Base-by-base conservation (phyloP, 768 basidiomycete species). In the Amanita phalloides region DNA sequence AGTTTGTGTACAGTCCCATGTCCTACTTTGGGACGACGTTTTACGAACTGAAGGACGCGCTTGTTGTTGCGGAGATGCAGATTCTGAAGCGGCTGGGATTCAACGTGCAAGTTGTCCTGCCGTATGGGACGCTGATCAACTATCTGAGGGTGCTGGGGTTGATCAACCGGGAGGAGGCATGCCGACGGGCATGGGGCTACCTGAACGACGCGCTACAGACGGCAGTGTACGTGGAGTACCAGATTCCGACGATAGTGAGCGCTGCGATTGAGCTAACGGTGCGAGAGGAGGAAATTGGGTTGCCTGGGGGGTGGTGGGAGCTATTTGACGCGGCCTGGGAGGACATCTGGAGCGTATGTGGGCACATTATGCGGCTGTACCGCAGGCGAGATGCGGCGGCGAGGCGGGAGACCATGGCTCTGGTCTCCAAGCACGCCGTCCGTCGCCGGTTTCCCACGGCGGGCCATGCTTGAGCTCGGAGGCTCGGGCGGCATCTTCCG, bases 141-240 rank as follows among this genome's bases (percentile, higher is more conserved):
- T 98, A 99, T 66, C 72, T 96, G 63, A 76, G 89, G 54, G 78
- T 97, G 20, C 77, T 99, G 17, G 91, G 90, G n/a, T 71, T 99
- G 55, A 84, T 84, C 11, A 76, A 73, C 45, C 74, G 80, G 53
- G 79, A 81, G 53, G 76, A 75, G 49, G 86, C 81, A 8, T 87
- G 89, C 54, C 76, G 80, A 23, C 74, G 70, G 53, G 90, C 92
- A 20, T 99, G 96, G 96, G 90, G 90, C 0, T 96, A 90, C 60
- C 72, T 97, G 20, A 99, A 98, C 59, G 96, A 98, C 64, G 87
- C 89, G 94, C 73, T 96, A 21, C 94, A 96, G 69, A 95, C 96
- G 0, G 90, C 92, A 0, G 85, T 93, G 0, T 96, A 95, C 61
- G 86, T 90, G 0, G 64, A 93, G 13, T 94, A 95, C 61, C 83